Evolutionary conservation across 164 flowering plant genomes (phyloP), one percentile per base, ranked within the genome.

Genomic region (Nelumbo lutea): DNA sequence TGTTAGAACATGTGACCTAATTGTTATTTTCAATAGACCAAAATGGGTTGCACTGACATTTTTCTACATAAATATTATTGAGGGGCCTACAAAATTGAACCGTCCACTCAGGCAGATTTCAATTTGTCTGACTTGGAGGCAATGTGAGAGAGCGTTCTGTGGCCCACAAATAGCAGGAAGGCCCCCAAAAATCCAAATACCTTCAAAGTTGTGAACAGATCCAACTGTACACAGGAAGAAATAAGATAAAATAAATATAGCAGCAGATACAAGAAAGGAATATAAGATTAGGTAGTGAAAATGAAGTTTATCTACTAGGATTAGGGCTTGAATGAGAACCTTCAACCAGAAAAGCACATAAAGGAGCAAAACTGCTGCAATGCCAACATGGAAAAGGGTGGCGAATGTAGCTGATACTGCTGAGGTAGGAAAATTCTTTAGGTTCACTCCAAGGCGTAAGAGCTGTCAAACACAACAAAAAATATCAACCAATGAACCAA

Each of bases 291-390:
- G 27, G 27, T 27, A 27, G 27, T 27, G 27, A 27, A 27, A 27
- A 27, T 27, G 27, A 27, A 27, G 27, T 27, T 27, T 27, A 42
- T 57, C n/a, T 14, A 43, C 58, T 61, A 15, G 39, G 58, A 40
- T 2, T 9, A 46, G 42, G 15, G 9, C 62, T 40, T 15, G 14
- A 6, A 51, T 45, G 44, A 73, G 56, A 67, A 92, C 99, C 98
- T 96, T 96, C 78, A 88, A 65, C 99, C 99, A 96, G 85, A 96
- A 96, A 65, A 93, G 85, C 63, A 76, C 78, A 67, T 91, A 96
- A 42, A 93, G 89, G 11, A 77, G 27, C 40, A 96, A 82, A 68
- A 96, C 92, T n/a, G 92, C 90, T 59, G 85, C 97, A 73, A 96
- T 83, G 73, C 96, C 93, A 45, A 64, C 41, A 62, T 96, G 97